These are phyloP conservation scores for Rhododendron ferrugineum DNA, from an alignment of 148 eudicot species.

Conservation along the genomic window DNA sequence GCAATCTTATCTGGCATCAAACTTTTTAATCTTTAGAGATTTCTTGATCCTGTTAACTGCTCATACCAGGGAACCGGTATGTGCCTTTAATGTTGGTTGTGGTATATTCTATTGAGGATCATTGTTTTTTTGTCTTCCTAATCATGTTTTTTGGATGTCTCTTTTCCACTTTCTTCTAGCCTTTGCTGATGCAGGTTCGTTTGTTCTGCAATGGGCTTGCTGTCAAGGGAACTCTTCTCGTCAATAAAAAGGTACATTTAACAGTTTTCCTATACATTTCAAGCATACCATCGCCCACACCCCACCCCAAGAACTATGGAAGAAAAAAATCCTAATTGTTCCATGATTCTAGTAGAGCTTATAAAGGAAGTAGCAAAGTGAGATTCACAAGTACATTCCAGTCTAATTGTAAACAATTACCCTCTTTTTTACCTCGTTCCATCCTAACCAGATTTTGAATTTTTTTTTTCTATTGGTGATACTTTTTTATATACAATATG, in stretches of 20 bases:
- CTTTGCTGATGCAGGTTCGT: constrained; percentile 80
- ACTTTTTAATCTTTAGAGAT: constrained; percentile 16
- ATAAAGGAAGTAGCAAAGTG: not conserved
- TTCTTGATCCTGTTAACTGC: constrained; percentile 17
- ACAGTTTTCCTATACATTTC: not conserved
- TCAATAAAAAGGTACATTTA: constrained; percentile 56
- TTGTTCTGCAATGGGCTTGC: constrained; percentile 68
- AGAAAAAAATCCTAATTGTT: not conserved
- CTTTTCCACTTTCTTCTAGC: constrained; percentile 37
- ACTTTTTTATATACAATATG: no score
- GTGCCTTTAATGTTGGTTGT: constrained; percentile 3
- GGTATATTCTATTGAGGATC: not conserved
- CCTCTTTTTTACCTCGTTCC: no score
- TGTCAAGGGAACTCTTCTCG: constrained; percentile 88
- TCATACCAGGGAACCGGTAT: constrained; percentile 42
- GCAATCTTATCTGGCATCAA: not conserved
- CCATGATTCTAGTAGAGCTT: not conserved
- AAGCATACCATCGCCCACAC: not conserved
- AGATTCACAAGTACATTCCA: not conserved
- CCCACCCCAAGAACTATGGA: not conserved
- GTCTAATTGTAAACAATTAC: not conserved
- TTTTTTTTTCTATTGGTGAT: no score
- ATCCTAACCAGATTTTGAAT: no score
- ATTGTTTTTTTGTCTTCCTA: not conserved
- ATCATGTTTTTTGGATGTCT: constrained; percentile 8